A percentile compares a stretch with the other conserved stretches of the same genome.
These are phyloP conservation scores for Didymella segeticola DNA, from an alignment of 2,329 filamentous ascomycete genomes.

Conservation along the genomic window DNA sequence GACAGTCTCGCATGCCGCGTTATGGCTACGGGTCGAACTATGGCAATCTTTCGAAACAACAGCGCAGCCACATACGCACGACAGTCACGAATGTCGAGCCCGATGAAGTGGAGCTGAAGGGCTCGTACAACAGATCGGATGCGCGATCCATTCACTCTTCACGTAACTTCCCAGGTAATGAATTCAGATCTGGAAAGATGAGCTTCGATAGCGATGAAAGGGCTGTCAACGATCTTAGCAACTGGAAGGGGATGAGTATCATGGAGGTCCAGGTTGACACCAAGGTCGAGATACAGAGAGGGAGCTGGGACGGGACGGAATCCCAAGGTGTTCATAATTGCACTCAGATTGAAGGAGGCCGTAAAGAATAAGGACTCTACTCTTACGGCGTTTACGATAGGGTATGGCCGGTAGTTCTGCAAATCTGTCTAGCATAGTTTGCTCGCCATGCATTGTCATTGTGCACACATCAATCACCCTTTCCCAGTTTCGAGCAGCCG, in stretches of 20 bases:
- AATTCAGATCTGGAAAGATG: slow-evolving; percentile 11
- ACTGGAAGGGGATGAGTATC: slow-evolving; percentile 20
- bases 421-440: too few species aligned
- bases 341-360: slow-evolving; percentile 20
- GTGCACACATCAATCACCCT: too few species aligned
- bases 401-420: background rate
- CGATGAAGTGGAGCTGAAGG: slow-evolving; percentile 34
- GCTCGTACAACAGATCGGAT: slow-evolving; percentile 19
- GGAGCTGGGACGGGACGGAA: slow-evolving; percentile 21
- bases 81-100: slow-evolving; percentile 6
- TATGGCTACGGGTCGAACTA: slow-evolving; percentile 31
- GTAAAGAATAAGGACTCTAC: background rate
- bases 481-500: too few species aligned
- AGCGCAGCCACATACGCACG: slow-evolving; percentile 18
- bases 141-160: slow-evolving; percentile 12
- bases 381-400: background rate
- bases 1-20: slow-evolving; percentile 20
- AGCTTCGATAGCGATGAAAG: slow-evolving; percentile 33
- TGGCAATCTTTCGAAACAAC: slow-evolving; percentile 23
- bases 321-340: slow-evolving; percentile 7
- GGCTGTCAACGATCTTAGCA: slow-evolving; percentile 12
- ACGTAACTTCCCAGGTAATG: background rate
- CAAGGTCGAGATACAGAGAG: slow-evolving; percentile 38
- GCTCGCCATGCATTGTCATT: too few species aligned
- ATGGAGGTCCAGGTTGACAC: slow-evolving; percentile 37